A percentile compares a stretch with the other conserved stretches of the same genome.
Evolutionary conservation across 1,139 yeast genomes (phyloP).

Genomic region (Debaryomyces sp.): DNA sequence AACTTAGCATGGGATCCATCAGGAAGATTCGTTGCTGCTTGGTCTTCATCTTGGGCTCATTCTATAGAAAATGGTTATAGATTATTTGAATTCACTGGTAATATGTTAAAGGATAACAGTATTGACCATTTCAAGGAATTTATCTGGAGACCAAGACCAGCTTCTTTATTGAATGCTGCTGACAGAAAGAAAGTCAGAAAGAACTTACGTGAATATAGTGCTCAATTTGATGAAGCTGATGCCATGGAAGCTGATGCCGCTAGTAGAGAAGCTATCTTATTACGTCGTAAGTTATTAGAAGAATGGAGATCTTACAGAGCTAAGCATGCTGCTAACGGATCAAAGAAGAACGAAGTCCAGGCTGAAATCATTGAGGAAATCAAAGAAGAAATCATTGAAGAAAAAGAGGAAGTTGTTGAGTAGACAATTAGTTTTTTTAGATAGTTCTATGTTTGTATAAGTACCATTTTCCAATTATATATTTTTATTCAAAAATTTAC

Average conservation of each 20-base stretch:
- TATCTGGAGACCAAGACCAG: constrained; percentile 98
- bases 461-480: constrained; percentile 1
- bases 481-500: constrained; percentile 1
- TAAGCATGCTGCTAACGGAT: constrained; percentile 51
- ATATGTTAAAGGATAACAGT: constrained; percentile 69
- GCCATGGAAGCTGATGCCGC: constrained; percentile 97
- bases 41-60: constrained; percentile 88
- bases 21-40: constrained; percentile 85
- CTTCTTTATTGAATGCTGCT: constrained; percentile 68
- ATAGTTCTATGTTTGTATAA: constrained; percentile 5
- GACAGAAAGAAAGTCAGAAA: constrained; percentile 89
- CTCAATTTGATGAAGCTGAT: constrained; percentile 92
- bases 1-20: constrained; percentile 94
- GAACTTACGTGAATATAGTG: constrained; percentile 86
- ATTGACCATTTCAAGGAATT: constrained; percentile 86
- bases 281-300: constrained; percentile 78
- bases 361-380: constrained; percentile 73
- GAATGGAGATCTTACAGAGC: constrained; percentile 88
- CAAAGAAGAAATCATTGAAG: constrained; percentile 72
- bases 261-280: constrained; percentile 83
- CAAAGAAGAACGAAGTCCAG: constrained; percentile 51
- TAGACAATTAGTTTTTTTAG: constrained; percentile 20
- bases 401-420: constrained; percentile 77
- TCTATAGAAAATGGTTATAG: constrained; percentile 89
- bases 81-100: constrained; percentile 84